Evolutionary conservation across 257 asterid species (phyloP), one percentile per base, ranked within the genome.

Genomic region (Plantago elongata): DNA sequence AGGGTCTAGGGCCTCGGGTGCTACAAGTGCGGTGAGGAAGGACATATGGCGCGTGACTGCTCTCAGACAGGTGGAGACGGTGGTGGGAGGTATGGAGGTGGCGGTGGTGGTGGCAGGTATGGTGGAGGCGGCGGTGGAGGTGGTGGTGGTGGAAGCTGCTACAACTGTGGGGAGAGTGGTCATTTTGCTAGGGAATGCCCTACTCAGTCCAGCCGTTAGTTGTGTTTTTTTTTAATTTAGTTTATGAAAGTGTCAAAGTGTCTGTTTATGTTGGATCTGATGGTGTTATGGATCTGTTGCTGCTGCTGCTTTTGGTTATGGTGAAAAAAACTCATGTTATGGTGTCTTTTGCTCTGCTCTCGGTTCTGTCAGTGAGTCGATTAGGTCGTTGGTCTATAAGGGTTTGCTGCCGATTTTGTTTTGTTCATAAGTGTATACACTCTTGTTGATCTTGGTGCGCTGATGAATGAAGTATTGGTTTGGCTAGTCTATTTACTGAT

Each of bases 101-200:
- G 71, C 0, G 69, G 79, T 0, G 72, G 75, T 0, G 72, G 77
- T 13, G 64, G 74, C 0, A 54, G 74, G n/a, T 68, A 13, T 27
- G 65, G 66, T 1, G 61, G 72, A 1, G 45, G 61, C 6, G 57
- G 40, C 1, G 40, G 51, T 0, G 82, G 79, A 1, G 75, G 80
- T 1, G 78, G 82, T 0, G 83, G 83, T 0, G 71, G 82, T 0
- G 79, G 83, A 0, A 75, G 74, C 1, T 75, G 84, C 60, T 83
- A 58, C 13, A 77, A 67, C 63, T 80, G 94, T 14, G 84, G 85
- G 0, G 90, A 77, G 22, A 87, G 77, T 0, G 89, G 89, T 0
- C 90, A 83, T 45, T 81, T 83, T 51, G 81, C 90, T 14, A 84
- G 90, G 5, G 90, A 83, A 10, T 83, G 90, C 69, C 69, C 87